A percentile compares a stretch with the other conserved stretches of the same genome.
Evolutionary conservation across 2,329 filamentous ascomycete species (phyloP).

Genomic region (Aspergillus quadricinctus): DNA sequence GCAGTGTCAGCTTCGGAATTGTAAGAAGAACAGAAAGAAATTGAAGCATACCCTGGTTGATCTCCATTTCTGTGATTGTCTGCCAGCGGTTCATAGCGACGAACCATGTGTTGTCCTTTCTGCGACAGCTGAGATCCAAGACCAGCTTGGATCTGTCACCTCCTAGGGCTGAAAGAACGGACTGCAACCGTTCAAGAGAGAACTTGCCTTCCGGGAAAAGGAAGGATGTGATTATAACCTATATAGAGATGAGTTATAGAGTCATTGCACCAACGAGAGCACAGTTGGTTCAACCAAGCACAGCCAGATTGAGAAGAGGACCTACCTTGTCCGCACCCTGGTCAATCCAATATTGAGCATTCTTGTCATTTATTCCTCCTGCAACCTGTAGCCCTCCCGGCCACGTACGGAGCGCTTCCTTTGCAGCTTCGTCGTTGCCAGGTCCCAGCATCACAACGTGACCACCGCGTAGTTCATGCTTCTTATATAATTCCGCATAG

Average conservation of each 20-base stretch:
- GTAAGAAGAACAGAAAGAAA: neutral
- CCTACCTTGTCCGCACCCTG: constrained; percentile 83
- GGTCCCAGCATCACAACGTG: constrained; percentile 97
- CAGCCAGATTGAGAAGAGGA: constrained; percentile 12
- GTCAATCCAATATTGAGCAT: constrained; percentile 82
- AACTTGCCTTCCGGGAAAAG: constrained; percentile 84
- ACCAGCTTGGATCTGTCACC: constrained; percentile 78
- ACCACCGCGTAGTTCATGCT: constrained; percentile 68
- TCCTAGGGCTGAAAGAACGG: constrained; percentile 67
- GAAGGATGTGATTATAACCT: constrained; percentile 97
- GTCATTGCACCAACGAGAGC: neutral
- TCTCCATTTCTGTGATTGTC: constrained; percentile 92
- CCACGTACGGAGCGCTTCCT: constrained; percentile 74
- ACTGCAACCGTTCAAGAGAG: constrained; percentile 69
- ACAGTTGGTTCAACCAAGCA: neutral
- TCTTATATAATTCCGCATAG: constrained; percentile 77
- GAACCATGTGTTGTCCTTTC: constrained; percentile 73
- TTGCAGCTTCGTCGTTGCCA: constrained; percentile 75
- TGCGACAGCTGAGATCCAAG: constrained; percentile 88
- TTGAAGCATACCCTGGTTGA: constrained; percentile 66
- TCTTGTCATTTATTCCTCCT: constrained; percentile 84
- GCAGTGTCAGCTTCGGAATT: constrained; percentile 7
- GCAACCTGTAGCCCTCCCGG: constrained; percentile 78
- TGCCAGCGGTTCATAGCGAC: constrained; percentile 99
- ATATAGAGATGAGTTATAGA: constrained; percentile 22